Percentiles rank a stretch among this genome's conserved stretches.
phyloP scores from a whole-genome alignment of 2,329 filamentous ascomycete species.

The Pseudocercospora cruenta region DNA sequence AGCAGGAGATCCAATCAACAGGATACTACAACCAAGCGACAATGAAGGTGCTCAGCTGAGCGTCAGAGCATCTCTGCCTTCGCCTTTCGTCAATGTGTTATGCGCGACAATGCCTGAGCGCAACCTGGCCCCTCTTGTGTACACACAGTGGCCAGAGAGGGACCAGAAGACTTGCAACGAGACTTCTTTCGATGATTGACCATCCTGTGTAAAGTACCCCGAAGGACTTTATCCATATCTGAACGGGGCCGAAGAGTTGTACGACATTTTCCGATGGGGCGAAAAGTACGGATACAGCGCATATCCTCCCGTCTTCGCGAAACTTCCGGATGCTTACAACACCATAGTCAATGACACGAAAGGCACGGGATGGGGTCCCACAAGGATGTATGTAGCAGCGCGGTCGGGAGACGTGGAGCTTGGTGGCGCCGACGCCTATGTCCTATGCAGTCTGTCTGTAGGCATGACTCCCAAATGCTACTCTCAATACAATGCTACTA shows the following conservation, averaged over 20 bases:
- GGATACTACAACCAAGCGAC: conserved; percentile 69
- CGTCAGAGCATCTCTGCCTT: conserved; percentile 69
- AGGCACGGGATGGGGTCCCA: conserved; percentile 42
- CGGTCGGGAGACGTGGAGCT: conserved; percentile 42
- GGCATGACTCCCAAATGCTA: conserved; percentile 68
- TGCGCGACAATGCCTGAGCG: conserved; percentile 67
- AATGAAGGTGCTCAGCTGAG: conserved; percentile 28
- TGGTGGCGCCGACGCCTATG: conserved; percentile 49
- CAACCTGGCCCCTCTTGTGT: conserved; percentile 69
- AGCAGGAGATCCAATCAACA: conserved; percentile 63
- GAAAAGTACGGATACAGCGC: conserved; percentile 46
- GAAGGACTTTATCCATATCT: conserved; percentile 22
- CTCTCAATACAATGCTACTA: conserved; percentile 56
- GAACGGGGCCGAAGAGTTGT: conserved; percentile 49
- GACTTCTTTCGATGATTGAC: conserved; percentile 13
- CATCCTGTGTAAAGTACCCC: conserved; percentile 4
- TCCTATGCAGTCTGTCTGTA: conserved; percentile 69
- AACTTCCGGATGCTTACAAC: conserved; percentile 65
- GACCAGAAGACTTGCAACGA: conserved; percentile 11
- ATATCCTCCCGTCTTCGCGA: conserved; percentile 48
- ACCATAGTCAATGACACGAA: conserved; percentile 62
- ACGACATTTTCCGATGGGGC: conserved; percentile 73
- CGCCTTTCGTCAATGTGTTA: conserved; percentile 71
- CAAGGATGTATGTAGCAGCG: conserved; percentile 68
- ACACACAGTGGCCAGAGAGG: conserved; percentile 55